Percentiles rank a stretch among this genome's conserved stretches.
phyloP scores from a whole-genome alignment of 1,284 basidiomycete species.

The Ceratobasidium papillatum region DNA sequence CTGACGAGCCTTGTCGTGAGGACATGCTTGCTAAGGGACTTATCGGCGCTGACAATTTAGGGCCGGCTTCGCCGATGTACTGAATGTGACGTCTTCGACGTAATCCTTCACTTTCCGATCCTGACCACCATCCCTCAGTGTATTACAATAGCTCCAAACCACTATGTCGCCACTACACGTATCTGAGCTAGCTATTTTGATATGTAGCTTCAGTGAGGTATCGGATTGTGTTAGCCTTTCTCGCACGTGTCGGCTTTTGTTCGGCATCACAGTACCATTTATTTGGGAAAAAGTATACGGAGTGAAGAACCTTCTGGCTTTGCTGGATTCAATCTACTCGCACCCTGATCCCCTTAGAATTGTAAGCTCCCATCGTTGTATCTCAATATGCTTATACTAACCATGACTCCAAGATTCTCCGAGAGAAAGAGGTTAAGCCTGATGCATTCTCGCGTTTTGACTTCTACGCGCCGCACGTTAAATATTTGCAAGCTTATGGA shows the following conservation, averaged over 20 bases:
- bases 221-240: background rate
- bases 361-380: background rate
- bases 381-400: background rate
- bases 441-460: constrained; percentile 8
- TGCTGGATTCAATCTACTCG: background rate
- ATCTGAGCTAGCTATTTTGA: too few species aligned
- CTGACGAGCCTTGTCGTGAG: too few species aligned
- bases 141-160: too few species aligned
- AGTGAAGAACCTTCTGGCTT: background rate
- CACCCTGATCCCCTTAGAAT: background rate
- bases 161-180: too few species aligned
- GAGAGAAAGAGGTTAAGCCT: background rate
- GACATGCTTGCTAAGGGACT: too few species aligned
- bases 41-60: too few species aligned
- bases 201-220: background rate
- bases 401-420: background rate
- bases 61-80: too few species aligned
- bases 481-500: constrained; percentile 3
- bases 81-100: too few species aligned
- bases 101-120: too few species aligned
- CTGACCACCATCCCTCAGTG: too few species aligned
- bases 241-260: background rate
- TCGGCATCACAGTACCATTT: background rate
- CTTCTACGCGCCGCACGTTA: constrained; percentile 18
- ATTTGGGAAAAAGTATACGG: constrained; percentile 1